A percentile compares a stretch with the other conserved stretches of the same genome.
Evolutionary conservation across 768 basidiomycete genomes (phyloP).

Genomic region (Suillus fuscotomentosus): DNA sequence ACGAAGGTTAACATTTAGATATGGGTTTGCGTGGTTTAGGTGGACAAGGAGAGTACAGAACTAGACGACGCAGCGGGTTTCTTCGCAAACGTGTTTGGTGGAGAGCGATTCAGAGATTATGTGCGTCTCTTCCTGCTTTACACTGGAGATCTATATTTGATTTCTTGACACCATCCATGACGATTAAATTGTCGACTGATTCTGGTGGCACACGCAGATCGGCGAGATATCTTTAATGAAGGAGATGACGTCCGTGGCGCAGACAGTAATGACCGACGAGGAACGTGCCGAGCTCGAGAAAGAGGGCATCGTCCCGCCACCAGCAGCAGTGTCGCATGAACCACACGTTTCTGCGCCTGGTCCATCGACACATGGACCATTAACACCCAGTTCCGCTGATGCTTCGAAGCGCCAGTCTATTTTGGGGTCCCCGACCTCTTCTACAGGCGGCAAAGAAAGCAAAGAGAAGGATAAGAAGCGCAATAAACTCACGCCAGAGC

Average conservation of each 20-base stretch:
- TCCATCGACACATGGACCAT: slow-evolving; percentile 4
- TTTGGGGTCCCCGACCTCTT: slow-evolving; percentile 15
- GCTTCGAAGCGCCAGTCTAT: slow-evolving; percentile 15
- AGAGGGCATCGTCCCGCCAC: slow-evolving; percentile 44
- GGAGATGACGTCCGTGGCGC: slow-evolving; percentile 82
- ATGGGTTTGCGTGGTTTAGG: slow-evolving; percentile 32
- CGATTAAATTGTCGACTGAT: not conserved
- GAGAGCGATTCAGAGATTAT: slow-evolving; percentile 87
- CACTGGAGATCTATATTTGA: slow-evolving; percentile 1
- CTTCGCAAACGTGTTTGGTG: slow-evolving; percentile 95
- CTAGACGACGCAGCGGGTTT: slow-evolving; percentile 94
- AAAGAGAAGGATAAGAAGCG: slow-evolving; percentile 45
- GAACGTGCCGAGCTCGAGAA: slow-evolving; percentile 87
- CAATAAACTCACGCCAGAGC: slow-evolving; percentile 72
- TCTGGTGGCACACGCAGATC: slow-evolving; percentile 53
- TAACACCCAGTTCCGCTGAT: slow-evolving; percentile 17
- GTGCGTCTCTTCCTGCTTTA: slow-evolving; percentile 45
- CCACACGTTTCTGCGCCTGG: slow-evolving; percentile 8
- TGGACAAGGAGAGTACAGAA: slow-evolving; percentile 76
- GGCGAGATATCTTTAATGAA: slow-evolving; percentile 97
- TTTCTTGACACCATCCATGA: not conserved
- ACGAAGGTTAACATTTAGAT: slow-evolving; percentile 7
- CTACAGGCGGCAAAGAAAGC: slow-evolving; percentile 20
- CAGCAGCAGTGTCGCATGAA: slow-evolving; percentile 15
- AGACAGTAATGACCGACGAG: slow-evolving; percentile 89